Conservation (phyloP, 371 early-diverging fungal genomes). For the Actinomucor elegans region DNA sequence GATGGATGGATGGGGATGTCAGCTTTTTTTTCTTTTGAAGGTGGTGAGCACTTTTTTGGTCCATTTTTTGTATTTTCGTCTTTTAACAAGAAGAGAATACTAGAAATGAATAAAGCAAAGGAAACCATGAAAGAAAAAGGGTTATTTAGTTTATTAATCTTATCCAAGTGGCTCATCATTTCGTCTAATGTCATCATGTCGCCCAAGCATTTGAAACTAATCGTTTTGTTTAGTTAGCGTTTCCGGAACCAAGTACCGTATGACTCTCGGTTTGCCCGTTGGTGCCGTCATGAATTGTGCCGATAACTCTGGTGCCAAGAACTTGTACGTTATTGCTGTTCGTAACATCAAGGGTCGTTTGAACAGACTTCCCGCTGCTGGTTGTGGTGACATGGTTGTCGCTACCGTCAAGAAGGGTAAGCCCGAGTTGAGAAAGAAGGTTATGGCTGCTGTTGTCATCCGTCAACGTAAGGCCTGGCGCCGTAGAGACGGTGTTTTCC, state of each 20-base stretch:
- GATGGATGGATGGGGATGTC: constrained; percentile 6
- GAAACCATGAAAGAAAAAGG: background rate
- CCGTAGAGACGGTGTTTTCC: constrained; percentile 98
- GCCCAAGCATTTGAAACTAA: too few relatives aligned
- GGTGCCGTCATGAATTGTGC: constrained; percentile 99
- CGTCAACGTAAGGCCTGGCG: constrained; percentile 99
- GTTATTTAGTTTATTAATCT: constrained; percentile 3
- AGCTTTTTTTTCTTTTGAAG: background rate
- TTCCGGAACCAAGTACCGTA: constrained; percentile 96
- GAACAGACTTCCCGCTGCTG: constrained; percentile 99
- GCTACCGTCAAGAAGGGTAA: constrained; percentile 99
- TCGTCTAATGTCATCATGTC: too few relatives aligned
- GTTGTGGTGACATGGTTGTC: constrained; percentile 99
- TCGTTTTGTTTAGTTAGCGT: constrained; percentile 49
- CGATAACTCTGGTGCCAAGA: constrained; percentile 99
- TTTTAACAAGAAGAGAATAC: background rate
- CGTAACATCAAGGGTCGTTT: constrained; percentile 96
- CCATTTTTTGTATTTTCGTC: background rate
- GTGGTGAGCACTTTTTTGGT: background rate
- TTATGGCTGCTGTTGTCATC: constrained; percentile 99
- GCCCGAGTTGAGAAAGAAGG: constrained; percentile 99
- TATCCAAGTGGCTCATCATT: too few relatives aligned
- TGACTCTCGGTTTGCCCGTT: constrained; percentile 99
- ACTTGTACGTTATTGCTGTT: constrained; percentile 99
- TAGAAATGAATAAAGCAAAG: constrained; percentile 3